A percentile compares a stretch with the other conserved stretches of the same genome.
phyloP scores from a whole-genome alignment of 305 asterid genomes.

The Fraxinus latifolia region DNA sequence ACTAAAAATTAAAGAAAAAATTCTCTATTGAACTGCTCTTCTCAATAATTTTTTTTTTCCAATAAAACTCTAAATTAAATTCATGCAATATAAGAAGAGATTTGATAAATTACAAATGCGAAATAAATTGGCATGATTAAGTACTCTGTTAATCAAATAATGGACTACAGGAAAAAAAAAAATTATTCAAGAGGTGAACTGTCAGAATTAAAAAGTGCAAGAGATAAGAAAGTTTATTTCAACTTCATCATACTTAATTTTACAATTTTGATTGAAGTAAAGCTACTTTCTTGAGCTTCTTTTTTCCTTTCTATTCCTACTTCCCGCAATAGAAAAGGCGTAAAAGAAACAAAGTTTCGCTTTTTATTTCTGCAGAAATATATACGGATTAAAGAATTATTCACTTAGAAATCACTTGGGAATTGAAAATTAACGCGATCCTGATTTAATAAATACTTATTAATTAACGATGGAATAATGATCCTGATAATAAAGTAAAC shows the following conservation, averaged over 20 bases:
- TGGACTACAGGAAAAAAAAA: neutral
- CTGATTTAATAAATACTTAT: constrained; percentile 5
- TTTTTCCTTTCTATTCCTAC: neutral
- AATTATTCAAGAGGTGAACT: neutral
- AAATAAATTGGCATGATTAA: neutral
- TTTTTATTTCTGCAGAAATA: constrained; percentile 16
- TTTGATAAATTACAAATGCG: neutral
- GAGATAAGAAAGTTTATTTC: neutral
- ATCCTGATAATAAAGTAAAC: constrained; percentile 9
- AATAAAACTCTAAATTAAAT: neutral
- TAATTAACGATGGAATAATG: constrained; percentile 12
- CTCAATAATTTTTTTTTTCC: neutral
- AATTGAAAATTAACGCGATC: constrained; percentile 16
- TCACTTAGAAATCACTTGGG: neutral
- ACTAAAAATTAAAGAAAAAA: neutral
- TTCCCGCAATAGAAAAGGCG: constrained; percentile 23
- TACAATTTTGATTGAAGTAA: constrained; percentile 12
- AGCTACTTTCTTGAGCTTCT: constrained; percentile 22
- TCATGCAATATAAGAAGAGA: neutral
- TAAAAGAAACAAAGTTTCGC: constrained; percentile 18
- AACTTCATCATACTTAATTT: constrained; percentile 20
- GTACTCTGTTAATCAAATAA: neutral
- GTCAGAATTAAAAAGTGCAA: neutral
- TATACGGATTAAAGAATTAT: constrained; percentile 6
- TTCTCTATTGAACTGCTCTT: neutral